Percentiles rank a stretch among this genome's conserved stretches.
These are phyloP conservation scores for Globisporangium rhizosaccharum DNA, from an alignment of 352 stramenopile genomes.

Conservation along the genomic window DNA sequence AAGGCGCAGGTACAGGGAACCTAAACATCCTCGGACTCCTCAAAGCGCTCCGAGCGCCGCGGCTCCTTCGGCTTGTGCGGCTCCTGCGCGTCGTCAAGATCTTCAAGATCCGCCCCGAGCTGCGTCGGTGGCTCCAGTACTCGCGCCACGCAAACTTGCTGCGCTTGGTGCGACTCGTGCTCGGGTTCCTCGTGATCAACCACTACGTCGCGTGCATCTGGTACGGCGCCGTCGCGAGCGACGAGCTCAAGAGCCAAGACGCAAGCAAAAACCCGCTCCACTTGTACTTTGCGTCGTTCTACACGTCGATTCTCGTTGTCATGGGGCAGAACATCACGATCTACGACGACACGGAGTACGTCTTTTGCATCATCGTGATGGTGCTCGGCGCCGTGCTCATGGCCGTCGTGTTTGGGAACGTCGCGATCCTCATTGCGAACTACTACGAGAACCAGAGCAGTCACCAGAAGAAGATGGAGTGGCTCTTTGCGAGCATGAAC, in stretches of 20 bases:
- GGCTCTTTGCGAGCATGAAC: constrained; percentile 80
- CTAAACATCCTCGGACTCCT: constrained; percentile 64
- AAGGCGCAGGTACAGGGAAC: constrained; percentile 25
- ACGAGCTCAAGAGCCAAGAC: constrained; percentile 36
- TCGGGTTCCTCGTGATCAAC: constrained; percentile 66
- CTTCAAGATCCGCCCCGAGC: constrained; percentile 62
- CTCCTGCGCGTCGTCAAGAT: constrained; percentile 66
- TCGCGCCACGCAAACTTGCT: constrained; percentile 76
- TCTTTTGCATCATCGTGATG: constrained; percentile 68
- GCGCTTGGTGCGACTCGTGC: constrained; percentile 57
- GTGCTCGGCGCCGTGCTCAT: constrained; percentile 73
- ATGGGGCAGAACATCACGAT: constrained; percentile 75
- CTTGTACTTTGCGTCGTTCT: constrained; percentile 64
- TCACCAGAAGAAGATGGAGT: constrained; percentile 86
- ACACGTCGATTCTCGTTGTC: constrained; percentile 64
- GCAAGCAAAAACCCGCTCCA: constrained; percentile 23
- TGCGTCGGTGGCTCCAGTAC: constrained; percentile 78
- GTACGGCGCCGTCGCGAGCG: constrained; percentile 54
- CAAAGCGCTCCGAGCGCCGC: constrained; percentile 60
- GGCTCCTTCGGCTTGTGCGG: constrained; percentile 62
- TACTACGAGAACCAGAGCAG: constrained; percentile 82
- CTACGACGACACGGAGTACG: constrained; percentile 61
- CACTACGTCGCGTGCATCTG: constrained; percentile 81
- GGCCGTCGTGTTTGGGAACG: constrained; percentile 85
- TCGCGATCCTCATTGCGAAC: constrained; percentile 81